A percentile compares a stretch with the other conserved stretches of the same genome.
phyloP scores from a whole-genome alignment of 805 yeast genomes.

The Torulaspora gathmanii region DNA sequence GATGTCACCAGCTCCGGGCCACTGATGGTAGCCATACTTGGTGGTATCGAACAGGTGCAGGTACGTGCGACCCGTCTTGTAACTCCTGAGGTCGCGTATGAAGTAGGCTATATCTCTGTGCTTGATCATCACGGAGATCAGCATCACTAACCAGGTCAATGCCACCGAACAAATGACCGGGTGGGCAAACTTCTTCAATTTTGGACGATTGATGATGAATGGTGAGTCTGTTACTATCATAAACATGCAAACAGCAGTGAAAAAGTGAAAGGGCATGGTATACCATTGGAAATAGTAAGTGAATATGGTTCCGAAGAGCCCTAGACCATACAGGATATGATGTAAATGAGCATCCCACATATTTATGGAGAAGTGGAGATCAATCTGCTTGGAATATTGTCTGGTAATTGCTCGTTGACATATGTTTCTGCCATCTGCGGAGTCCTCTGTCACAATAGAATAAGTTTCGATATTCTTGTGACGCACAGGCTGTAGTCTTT shows the following conservation, averaged over 20 bases:
- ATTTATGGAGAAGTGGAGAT: constrained; percentile 15
- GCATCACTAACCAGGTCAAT: constrained; percentile 57
- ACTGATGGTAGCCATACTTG: constrained; percentile 28
- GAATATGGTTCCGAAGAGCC: constrained; percentile 21
- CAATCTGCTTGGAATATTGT: constrained; percentile 17
- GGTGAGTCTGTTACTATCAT: constrained; percentile 42
- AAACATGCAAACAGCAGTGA: constrained; percentile 55
- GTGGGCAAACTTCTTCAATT: constrained; percentile 51
- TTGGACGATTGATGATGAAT: constrained; percentile 44
- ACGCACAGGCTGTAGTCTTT: constrained; percentile 5
- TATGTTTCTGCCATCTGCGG: constrained; percentile 9
- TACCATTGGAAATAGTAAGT: constrained; percentile 37
- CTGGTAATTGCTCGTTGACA: constrained; percentile 23
- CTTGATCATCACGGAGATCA: constrained; percentile 53
- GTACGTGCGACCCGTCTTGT: constrained; percentile 68
- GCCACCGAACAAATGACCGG: constrained; percentile 69
- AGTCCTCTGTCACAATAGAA: constrained; percentile 7
- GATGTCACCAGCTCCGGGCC: constrained; percentile 83
- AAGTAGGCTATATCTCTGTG: constrained; percentile 40
- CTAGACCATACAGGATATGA: constrained; percentile 20
- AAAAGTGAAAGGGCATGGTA: constrained; percentile 58
- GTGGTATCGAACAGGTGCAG: constrained; percentile 47
- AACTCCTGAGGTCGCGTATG: constrained; percentile 46
- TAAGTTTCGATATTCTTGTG: constrained; percentile 3
- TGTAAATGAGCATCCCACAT: constrained; percentile 24